Percentiles rank a stretch among this genome's conserved stretches.
phyloP scores from a whole-genome alignment of 78 protist genomes.

The Dictyostelium intermedium region DNA sequence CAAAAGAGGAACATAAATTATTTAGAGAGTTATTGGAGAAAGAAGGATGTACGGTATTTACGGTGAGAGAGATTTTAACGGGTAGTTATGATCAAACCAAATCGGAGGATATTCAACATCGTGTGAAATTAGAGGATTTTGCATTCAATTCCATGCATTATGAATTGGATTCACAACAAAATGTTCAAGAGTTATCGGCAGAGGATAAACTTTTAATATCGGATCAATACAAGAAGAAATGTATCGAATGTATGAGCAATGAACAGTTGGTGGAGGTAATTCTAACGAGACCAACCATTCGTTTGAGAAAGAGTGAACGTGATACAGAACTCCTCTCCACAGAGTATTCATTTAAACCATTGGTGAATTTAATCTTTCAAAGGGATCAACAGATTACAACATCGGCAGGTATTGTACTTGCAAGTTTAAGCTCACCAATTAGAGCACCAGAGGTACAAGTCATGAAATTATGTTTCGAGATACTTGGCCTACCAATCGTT shows the following conservation, averaged over 20 bases:
- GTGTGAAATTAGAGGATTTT: constrained; percentile 86
- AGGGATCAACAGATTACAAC: constrained; percentile 95
- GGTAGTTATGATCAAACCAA: constrained; percentile 19
- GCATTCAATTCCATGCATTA: constrained; percentile 79
- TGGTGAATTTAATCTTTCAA: constrained; percentile 82
- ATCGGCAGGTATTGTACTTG: constrained; percentile 86
- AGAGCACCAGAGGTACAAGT: constrained; percentile 88
- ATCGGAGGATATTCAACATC: constrained; percentile 63
- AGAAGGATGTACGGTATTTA: constrained; percentile 67
- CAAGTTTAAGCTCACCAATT: constrained; percentile 84
- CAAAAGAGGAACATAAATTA: constrained; percentile 78
- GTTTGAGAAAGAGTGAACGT: constrained; percentile 58
- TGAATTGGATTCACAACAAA: constrained; percentile 53
- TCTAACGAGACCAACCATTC: constrained; percentile 86
- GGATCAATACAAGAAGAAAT: constrained; percentile 79
- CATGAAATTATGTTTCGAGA: constrained; percentile 84
- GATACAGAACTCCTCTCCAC: constrained; percentile 79
- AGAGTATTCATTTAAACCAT: constrained; percentile 77
- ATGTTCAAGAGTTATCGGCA: constrained; percentile 40
- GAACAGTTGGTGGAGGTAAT: constrained; percentile 87
- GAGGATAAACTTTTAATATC: constrained; percentile 40
- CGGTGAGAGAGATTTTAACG: constrained; percentile 69
- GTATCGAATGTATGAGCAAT: constrained; percentile 81
- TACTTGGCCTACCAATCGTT: constrained; percentile 88
- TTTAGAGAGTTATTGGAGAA: constrained; percentile 63